Evolutionary conservation across 371 early-diverging fungal species (phyloP), one percentile per base, ranked within the genome.

Genomic region (Apophysomyces variabilis): DNA sequence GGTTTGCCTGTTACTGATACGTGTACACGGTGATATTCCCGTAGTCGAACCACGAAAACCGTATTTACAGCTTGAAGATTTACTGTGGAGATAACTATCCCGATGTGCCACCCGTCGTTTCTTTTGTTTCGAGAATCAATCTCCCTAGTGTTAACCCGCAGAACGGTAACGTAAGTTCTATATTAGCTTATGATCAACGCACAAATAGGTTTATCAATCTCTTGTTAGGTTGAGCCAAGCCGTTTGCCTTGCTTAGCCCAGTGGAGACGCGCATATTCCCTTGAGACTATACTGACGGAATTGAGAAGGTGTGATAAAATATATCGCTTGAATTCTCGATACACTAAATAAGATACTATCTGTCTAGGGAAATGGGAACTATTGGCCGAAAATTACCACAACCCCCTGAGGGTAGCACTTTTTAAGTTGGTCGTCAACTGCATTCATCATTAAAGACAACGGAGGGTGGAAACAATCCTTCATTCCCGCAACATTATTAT

Each of bases 11-110:
- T 46, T 35, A 9, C 21, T 21, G 21, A n/a, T 9, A 9, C 21
- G 21, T 50, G 54, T 38, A n/a, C 35, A 39, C 11, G 58, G 18
- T 18, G 12, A 11, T 36, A 7, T 36, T 12, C 37, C 1, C 47
- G 38, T 75, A 96, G 96, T 90, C 95, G 32, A 90, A 91, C 35
- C 96, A 95, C 70, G 96, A 97, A 76, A 96, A 95, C 84, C 88
- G 97, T 41, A 96, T 98, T 67, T 97, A 97, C 82, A 86, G 88
- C 67, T 83, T 98, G 56, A 86, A 83, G 70, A 82, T 98, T 38
- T 79, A 77, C 69, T 98, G 99, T 70, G 96, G 93, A 56, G 81
- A 85, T 2, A 70, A 90, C 16, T 98, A 98, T 74, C 99, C 99
- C 26, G 90, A 92, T 67, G 65, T 64, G 35, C 89, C 97, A 18